phyloP scores from a whole-genome alignment of 1,284 basidiomycete genomes.

The Schizophyllum amplum region DNA sequence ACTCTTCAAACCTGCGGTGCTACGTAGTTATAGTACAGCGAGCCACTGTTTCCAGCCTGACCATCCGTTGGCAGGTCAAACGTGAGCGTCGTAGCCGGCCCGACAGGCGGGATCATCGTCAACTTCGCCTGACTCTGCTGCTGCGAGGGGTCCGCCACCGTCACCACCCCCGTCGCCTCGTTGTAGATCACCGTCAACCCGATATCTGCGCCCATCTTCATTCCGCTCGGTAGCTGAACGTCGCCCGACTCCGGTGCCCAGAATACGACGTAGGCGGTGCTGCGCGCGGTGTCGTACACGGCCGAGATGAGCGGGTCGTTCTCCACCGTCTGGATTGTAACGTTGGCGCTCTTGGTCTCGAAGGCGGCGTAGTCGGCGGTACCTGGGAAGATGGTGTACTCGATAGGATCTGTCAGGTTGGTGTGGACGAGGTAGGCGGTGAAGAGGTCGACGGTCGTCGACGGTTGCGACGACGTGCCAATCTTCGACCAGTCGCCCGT shows the following conservation, averaged over 20 bases:
- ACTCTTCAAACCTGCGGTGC: too few relatives aligned
- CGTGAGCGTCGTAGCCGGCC: constrained; percentile 13
- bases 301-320: constrained; percentile 38
- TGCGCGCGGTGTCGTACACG: constrained; percentile 28
- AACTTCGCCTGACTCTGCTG: constrained; percentile 19
- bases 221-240: constrained; percentile 13
- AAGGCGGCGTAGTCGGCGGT: constrained; percentile 26
- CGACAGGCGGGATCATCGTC: background rate
- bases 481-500: constrained; percentile 57
- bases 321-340: constrained; percentile 27
- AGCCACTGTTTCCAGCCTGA: too few relatives aligned
- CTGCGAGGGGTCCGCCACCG: constrained; percentile 51
- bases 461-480: constrained; percentile 49
- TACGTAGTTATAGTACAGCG: too few relatives aligned
- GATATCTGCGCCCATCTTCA: constrained; percentile 32
- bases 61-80: background rate
- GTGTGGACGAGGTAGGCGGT: constrained; percentile 49
- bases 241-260: constrained; percentile 32
- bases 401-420: constrained; percentile 24
- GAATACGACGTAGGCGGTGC: constrained; percentile 35
- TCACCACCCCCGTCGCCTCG: constrained; percentile 32
- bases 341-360: constrained; percentile 17
- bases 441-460: constrained; percentile 49
- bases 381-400: constrained; percentile 52
- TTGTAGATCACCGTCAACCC: constrained; percentile 39